phyloP scores from a whole-genome alignment of 345 rosid species.

The Eucalyptus sideroxylon region DNA sequence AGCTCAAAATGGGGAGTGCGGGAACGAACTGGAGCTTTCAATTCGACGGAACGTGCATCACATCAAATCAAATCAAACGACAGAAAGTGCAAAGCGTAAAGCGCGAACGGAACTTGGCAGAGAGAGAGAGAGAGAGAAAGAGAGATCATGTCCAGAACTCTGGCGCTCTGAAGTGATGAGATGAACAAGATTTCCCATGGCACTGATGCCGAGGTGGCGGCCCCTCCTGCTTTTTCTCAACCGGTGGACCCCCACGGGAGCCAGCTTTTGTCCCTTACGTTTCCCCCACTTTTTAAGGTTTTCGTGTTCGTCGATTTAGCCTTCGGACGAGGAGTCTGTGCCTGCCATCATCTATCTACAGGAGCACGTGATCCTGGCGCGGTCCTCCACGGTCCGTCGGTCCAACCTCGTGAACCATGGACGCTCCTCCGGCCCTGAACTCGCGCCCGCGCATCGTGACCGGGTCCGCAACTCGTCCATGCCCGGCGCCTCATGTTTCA shows the following conservation, averaged over 20 bases:
- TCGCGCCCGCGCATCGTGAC: not conserved
- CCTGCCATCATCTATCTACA: not conserved
- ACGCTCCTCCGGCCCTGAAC: not conserved
- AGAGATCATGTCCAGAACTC: not conserved
- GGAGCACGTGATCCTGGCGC: not conserved
- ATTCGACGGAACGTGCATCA: not conserved
- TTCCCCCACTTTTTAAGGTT: not conserved
- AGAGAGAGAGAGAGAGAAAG: not conserved
- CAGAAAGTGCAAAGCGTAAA: not conserved
- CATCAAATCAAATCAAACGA: not conserved
- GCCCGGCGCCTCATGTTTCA: not conserved
- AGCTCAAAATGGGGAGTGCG: not conserved
- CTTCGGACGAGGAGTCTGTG: not conserved
- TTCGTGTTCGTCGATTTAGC: not conserved
- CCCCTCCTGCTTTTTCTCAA: not conserved
- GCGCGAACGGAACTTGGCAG: not conserved
- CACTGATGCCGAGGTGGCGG: not conserved
- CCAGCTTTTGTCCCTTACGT: not conserved
- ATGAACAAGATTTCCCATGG: not conserved
- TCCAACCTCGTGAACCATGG: not conserved
- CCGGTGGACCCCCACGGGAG: not conserved
- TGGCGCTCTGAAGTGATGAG: not conserved
- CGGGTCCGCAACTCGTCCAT: not conserved
- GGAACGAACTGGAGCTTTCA: not conserved
- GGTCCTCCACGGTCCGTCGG: not conserved